Percentiles rank a stretch among this genome's conserved stretches.
These are phyloP conservation scores for Leccinum disarticulatum DNA, from an alignment of 768 basidiomycete species.

Conservation along the genomic window DNA sequence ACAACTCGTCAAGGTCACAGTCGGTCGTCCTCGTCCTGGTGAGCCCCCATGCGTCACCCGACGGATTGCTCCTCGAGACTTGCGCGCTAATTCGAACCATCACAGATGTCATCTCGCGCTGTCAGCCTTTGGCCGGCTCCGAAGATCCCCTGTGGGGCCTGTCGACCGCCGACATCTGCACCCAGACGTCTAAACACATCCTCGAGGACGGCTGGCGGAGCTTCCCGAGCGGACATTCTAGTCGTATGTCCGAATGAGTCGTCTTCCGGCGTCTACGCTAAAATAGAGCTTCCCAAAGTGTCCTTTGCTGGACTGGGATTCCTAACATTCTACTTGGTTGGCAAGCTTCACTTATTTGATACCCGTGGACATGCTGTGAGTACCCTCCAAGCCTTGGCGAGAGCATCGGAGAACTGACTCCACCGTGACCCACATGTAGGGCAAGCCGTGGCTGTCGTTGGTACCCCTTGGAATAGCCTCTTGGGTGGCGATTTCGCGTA, in stretches of 20 bases:
- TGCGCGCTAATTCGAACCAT: background rate
- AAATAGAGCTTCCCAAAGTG: conserved; percentile 43
- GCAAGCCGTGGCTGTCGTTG: conserved; percentile 82
- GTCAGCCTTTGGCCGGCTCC: conserved; percentile 63
- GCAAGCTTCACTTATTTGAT: conserved; percentile 90
- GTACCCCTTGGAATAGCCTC: conserved; percentile 73
- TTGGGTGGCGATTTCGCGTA: conserved; percentile 78
- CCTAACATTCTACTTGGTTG: conserved; percentile 83
- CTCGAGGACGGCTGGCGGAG: conserved; percentile 85
- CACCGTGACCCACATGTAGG: conserved; percentile 28
- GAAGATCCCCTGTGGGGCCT: conserved; percentile 70
- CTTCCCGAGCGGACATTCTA: conserved; percentile 90
- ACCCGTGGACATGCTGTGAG: conserved; percentile 67
- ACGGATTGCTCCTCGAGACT: background rate
- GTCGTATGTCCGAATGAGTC: conserved; percentile 48
- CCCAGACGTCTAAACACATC: conserved; percentile 55
- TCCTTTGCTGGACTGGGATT: conserved; percentile 93
- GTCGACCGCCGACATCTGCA: conserved; percentile 72
- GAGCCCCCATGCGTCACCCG: background rate
- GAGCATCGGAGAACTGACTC: background rate
- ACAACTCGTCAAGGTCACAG: conserved; percentile 78
- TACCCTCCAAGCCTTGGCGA: background rate
- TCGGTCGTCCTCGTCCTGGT: conserved; percentile 90
- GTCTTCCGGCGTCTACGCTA: background rate
- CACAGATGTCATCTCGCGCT: conserved; percentile 39